These are phyloP conservation scores for Salvia hispanica DNA, from an alignment of 257 asterid species.

Conservation along the genomic window DNA sequence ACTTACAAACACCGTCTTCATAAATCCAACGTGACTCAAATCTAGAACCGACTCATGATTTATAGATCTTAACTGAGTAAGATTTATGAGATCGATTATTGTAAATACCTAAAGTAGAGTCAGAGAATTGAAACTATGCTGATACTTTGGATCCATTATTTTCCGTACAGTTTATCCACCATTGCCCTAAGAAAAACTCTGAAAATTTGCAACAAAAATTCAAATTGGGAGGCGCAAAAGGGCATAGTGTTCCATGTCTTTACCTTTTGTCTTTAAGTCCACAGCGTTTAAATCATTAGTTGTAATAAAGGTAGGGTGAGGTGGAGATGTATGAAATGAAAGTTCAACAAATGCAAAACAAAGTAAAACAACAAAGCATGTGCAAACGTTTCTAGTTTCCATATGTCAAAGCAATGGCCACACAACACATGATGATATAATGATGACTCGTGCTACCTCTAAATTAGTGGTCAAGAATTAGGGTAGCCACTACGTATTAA, in stretches of 20 bases:
- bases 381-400: slow-evolving; percentile 29
- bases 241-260: slow-evolving; percentile 18
- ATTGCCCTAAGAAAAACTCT: neutral
- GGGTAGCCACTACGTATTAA: neutral
- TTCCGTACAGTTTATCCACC: too few species aligned
- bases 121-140: too few species aligned
- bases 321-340: slow-evolving; percentile 20
- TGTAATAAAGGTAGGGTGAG: neutral
- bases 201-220: slow-evolving; percentile 17
- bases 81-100: too few species aligned
- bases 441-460: slow-evolving; percentile 41
- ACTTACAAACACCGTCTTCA: too few species aligned
- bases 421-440: slow-evolving; percentile 26
- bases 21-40: too few species aligned
- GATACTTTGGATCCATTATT: too few species aligned
- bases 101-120: too few species aligned
- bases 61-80: too few species aligned
- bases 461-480: slow-evolving; percentile 25
- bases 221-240: slow-evolving; percentile 29
- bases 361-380: slow-evolving; percentile 34
- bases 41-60: too few species aligned
- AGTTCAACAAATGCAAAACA: slow-evolving; percentile 23
- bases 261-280: slow-evolving; percentile 2
- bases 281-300: slow-evolving; percentile 29
- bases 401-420: neutral